Evolutionary conservation across 129 eudicot genomes (phyloP), one percentile per base, ranked within the genome.

Genomic region (Chrysanthemum makinoi): DNA sequence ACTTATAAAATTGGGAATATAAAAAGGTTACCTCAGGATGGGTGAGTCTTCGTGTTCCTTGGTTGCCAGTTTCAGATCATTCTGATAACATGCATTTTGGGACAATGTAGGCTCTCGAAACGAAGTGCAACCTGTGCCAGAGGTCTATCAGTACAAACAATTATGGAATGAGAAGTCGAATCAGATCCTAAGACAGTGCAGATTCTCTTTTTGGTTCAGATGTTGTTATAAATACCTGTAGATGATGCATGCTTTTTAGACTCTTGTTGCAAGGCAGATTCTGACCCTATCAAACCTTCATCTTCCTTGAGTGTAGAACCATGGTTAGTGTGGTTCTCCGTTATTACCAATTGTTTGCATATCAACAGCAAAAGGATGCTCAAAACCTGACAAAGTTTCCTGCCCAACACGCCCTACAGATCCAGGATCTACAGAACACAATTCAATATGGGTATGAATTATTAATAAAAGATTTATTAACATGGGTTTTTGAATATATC

Each of bases 21-120:
- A 30, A 3, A 30, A 30, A 4, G 35, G 4, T 2, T 30, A 30
- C 35, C 35, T 30, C 35, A 30, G 35, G 35, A 30, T 30, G 35
- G 35, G 35, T 13, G 88, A 82, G 61, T 95, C 99, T 75, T 90
- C 99, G 44, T 86, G 95, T 77, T 82, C 90, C 83, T 82, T 84
- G 66, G 68, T 80, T 28, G 59, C 73, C 76, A 76, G 17, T 72
- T 82, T 77, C 50, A 51, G 15, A 74, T 66, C 69, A 55, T 72
- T 30, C 73, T 64, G 79, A 55, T 80, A 70, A 72, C 68, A 75
- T 39, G 75, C 50, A 67, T 76, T 78, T 55, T 53, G 68, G 69
- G 68, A 46, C 24, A 72, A 65, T 18, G 63, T 72, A 78, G 72
- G 57, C 60, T 50, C 39, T 72, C 43, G 43, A 33, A 33, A 33